Base-by-base conservation (phyloP, 2,329 filamentous ascomycete genomes). In the Purpureocillium takamizusanense region DNA sequence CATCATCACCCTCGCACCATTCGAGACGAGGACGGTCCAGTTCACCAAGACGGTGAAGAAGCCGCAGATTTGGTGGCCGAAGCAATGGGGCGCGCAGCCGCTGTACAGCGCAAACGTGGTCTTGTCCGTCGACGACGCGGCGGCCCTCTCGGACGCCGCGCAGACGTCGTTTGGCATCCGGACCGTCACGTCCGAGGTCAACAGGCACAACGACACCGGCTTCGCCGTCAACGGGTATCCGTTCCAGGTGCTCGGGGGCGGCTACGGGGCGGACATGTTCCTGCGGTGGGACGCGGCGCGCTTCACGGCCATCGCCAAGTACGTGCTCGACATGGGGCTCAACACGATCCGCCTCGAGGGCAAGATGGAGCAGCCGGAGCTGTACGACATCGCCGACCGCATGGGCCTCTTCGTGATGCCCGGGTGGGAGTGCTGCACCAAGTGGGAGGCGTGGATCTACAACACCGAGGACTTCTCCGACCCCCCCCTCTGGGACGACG, bases 361-460 rank as follows among this genome's bases (percentile, higher is more conserved):
- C 2, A 81, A 79, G 44, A 71, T 77, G 50, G 78, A 81, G 47
- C 77, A 81, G 7, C 72, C 74, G 0, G 67, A 73, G 44, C 56
- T 82, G 1, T 82, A 80, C 48, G 62, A 72, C 1, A 58, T 79
- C 2, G 72, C 76, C 1, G 76, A 81, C 47, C 59, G 65, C 3
- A 58, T 78, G 48, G 78, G 78, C 0, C 48, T 81, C 29, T 78
- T 82, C 74, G 54, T 81, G 0, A 59, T 82, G 30, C 61, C 75
- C 0, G 78, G 78, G 0, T 82, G 76, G 76, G 76, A 81, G 43
- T 82, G 78, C 53, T 82, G 78, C 51, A 73, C 81, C 47, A 81
- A 81, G 51, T 82, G 78, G 78, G 78, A 82, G 49, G 72, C 69
- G 0, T 82, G 76, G 76, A 52, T 48, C 35, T 78, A 80, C 52